Evolutionary conservation across 208 protist genomes (phyloP).

Genomic region (Vickermania ingenoplastis): DNA sequence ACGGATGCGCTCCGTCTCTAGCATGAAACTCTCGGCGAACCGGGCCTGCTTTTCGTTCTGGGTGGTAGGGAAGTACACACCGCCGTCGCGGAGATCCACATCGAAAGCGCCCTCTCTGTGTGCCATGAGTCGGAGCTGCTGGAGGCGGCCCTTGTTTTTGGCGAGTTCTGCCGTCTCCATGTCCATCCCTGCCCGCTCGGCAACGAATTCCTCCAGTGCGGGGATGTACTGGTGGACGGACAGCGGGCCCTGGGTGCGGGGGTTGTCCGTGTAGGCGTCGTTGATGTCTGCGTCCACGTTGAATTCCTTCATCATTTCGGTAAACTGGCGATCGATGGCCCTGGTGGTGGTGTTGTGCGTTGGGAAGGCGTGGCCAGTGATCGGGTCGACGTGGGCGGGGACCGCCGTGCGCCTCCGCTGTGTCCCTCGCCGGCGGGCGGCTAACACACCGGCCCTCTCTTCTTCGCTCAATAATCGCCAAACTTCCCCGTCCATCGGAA

Average conservation of each 20-base stretch:
- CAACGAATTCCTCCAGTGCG: constrained; percentile 76
- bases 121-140: constrained; percentile 60
- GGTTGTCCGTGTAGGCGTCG: constrained; percentile 66
- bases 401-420: constrained; percentile 11
- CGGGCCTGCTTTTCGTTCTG: constrained; percentile 61
- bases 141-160: constrained; percentile 74
- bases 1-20: constrained; percentile 63
- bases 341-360: constrained; percentile 39
- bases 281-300: constrained; percentile 55
- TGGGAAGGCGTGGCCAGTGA: constrained; percentile 13
- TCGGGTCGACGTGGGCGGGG: constrained; percentile 2
- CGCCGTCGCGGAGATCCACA: constrained; percentile 21
- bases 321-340: constrained; percentile 55
- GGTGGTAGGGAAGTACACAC: constrained; percentile 54
- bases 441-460: constrained; percentile 32
- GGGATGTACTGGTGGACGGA: constrained; percentile 62
- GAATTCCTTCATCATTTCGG: constrained; percentile 68
- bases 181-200: constrained; percentile 57
- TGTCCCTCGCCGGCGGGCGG: constrained; percentile 21
- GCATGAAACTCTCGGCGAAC: constrained; percentile 53
- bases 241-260: constrained; percentile 64
- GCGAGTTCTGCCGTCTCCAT: constrained; percentile 49
- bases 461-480: constrained; percentile 41
- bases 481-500: constrained; percentile 11
- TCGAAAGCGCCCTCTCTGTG: constrained; percentile 49